Percentiles rank a stretch among this genome's conserved stretches.
These are phyloP conservation scores for Xylariaceae sp. DNA, from an alignment of 2,329 filamentous ascomycete species.

Conservation along the genomic window DNA sequence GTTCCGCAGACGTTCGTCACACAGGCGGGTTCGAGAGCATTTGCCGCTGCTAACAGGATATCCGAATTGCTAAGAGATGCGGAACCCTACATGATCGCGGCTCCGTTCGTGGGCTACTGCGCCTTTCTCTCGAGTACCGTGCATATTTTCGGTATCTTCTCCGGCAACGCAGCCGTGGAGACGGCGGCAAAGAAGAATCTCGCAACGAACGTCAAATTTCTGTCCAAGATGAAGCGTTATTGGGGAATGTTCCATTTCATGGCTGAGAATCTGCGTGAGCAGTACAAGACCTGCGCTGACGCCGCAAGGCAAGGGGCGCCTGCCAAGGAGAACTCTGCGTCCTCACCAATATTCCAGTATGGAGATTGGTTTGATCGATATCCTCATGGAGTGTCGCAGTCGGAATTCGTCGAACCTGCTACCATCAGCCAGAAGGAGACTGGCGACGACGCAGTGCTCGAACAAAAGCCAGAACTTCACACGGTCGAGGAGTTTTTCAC, in stretches of 20 bases:
- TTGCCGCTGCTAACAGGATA: constrained; percentile 79
- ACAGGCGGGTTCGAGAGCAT: constrained; percentile 65
- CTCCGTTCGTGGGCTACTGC: constrained; percentile 90
- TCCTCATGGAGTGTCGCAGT: constrained; percentile 79
- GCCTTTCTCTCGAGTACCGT: constrained; percentile 89
- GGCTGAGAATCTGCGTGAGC: constrained; percentile 82
- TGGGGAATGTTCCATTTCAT: constrained; percentile 99
- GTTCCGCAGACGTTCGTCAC: constrained; percentile 72
- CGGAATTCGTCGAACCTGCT: constrained; percentile 74
- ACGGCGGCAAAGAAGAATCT: constrained; percentile 75
- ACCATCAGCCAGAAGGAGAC: constrained; percentile 62
- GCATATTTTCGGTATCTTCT: constrained; percentile 90
- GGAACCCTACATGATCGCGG: constrained; percentile 72
- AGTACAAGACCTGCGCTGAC: constrained; percentile 80
- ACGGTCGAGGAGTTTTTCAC: constrained; percentile 94
- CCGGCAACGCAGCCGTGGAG: constrained; percentile 70
- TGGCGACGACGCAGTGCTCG: constrained; percentile 79
- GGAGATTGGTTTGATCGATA: constrained; percentile 97
- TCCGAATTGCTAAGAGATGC: constrained; percentile 76
- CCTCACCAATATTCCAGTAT: constrained; percentile 77
- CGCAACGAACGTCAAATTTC: constrained; percentile 78
- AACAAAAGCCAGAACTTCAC: constrained; percentile 82
- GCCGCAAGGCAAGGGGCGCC: constrained; percentile 62
- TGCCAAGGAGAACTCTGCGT: constrained; percentile 36
- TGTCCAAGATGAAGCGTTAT: constrained; percentile 91